These are phyloP conservation scores for Haematococcus sp. DNA, from an alignment of 139 green algal genomes.

Conservation along the genomic window DNA sequence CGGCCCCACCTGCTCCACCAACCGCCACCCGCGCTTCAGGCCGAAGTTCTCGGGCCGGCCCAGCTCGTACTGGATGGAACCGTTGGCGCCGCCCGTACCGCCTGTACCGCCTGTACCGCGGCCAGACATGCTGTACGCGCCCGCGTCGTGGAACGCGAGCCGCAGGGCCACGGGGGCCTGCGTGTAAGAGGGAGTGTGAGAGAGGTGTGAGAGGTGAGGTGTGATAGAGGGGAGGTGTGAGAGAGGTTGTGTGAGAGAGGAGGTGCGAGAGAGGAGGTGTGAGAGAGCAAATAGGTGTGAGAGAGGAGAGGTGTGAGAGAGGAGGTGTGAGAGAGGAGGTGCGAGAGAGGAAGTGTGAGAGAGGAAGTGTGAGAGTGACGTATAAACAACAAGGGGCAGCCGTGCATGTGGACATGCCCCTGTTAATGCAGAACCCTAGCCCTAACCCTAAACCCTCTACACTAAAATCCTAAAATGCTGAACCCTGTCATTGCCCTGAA, in stretches of 20 bases:
- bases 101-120: too few species aligned
- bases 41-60: slow-evolving; percentile 83
- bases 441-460: too few species aligned
- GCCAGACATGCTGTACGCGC: slow-evolving; percentile 56
- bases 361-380: too few species aligned
- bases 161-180: slow-evolving; percentile 76
- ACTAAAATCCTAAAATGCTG: too few species aligned
- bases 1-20: slow-evolving; percentile 40
- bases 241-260: not conserved
- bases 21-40: slow-evolving; percentile 74
- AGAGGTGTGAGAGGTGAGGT: not conserved
- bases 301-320: not conserved
- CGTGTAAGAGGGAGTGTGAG: not conserved
- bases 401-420: too few species aligned
- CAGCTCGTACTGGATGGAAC: slow-evolving; percentile 79
- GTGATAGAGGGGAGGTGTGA: not conserved
- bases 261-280: not conserved
- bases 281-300: not conserved
- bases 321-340: not conserved
- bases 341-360: too few species aligned
- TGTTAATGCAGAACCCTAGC: too few species aligned
- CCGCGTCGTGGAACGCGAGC: slow-evolving; percentile 85
- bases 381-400: too few species aligned
- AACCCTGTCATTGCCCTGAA: too few species aligned
- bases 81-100: slow-evolving; percentile 79